Percentiles rank a stretch among this genome's conserved stretches.
phyloP scores from a whole-genome alignment of 176 grass and related monocot species.

The Chloris gayana region DNA sequence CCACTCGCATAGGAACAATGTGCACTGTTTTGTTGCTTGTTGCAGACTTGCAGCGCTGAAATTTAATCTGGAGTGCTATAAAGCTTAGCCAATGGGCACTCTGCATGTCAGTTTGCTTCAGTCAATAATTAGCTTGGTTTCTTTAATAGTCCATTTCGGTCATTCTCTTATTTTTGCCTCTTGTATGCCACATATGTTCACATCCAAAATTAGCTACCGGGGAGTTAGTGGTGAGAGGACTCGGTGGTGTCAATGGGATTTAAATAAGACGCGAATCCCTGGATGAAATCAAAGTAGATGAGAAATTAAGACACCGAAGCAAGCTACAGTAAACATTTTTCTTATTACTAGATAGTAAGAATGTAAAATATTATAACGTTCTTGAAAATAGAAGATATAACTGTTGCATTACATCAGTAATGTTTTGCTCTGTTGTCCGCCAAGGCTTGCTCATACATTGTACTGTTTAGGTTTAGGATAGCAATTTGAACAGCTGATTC shows the following conservation, averaged over 20 bases:
- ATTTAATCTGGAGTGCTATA: background rate
- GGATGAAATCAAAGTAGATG: background rate
- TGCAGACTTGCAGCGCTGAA: background rate
- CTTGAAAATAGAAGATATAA: background rate
- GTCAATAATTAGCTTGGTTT: background rate
- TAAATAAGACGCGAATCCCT: background rate
- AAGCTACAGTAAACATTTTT: background rate
- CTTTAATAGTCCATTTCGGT: background rate
- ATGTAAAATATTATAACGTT: background rate
- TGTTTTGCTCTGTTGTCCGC: background rate
- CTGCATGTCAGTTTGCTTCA: background rate
- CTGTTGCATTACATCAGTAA: background rate
- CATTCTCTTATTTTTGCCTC: background rate
- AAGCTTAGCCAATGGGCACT: background rate
- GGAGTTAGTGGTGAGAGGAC: background rate
- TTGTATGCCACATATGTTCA: background rate
- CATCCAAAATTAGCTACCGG: constrained; percentile 11
- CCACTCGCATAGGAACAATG: background rate
- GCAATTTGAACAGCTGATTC: background rate
- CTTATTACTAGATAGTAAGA: background rate
- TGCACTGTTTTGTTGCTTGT: background rate
- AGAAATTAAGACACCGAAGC: background rate
- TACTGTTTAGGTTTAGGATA: constrained; percentile 6
- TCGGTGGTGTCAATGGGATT: background rate
- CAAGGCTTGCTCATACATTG: background rate